phyloP scores from a whole-genome alignment of 176 grass and related monocot genomes.

The Tillandsia leiboldiana region DNA sequence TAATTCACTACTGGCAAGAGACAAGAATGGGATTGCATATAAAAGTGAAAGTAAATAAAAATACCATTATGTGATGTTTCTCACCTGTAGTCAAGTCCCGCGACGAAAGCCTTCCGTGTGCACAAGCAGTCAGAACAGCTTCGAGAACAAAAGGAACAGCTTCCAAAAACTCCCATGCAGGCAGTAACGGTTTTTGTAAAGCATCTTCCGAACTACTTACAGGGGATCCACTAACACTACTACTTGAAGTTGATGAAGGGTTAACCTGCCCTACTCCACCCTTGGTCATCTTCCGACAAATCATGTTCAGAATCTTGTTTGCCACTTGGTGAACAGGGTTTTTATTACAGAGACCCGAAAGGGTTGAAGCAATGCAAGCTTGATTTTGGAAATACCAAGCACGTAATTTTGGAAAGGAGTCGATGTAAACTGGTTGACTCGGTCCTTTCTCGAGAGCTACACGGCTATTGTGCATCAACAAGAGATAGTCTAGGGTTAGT shows the following conservation, averaged over 20 bases:
- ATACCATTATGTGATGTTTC: neutral
- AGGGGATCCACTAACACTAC: constrained; percentile 63
- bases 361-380: constrained; percentile 91
- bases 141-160: constrained; percentile 97
- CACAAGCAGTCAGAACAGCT: constrained; percentile 93
- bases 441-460: constrained; percentile 38
- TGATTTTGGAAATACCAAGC: constrained; percentile 98
- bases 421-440: constrained; percentile 65
- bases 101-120: constrained; percentile 81
- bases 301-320: constrained; percentile 95
- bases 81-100: constrained; percentile 88
- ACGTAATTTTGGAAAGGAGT: constrained; percentile 87
- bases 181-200: constrained; percentile 55
- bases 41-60: neutral
- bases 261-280: constrained; percentile 35
- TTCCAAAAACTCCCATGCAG: constrained; percentile 95
- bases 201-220: constrained; percentile 54
- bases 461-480: constrained; percentile 69
- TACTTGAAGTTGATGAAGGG: constrained; percentile 61
- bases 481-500: constrained; percentile 80
- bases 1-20: neutral
- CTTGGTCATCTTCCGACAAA: constrained; percentile 78
- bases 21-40: neutral
- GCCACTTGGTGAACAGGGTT: constrained; percentile 86
- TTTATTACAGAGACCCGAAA: constrained; percentile 78